phyloP scores from a whole-genome alignment of 768 basidiomycete genomes.

The Trametes villosa region DNA sequence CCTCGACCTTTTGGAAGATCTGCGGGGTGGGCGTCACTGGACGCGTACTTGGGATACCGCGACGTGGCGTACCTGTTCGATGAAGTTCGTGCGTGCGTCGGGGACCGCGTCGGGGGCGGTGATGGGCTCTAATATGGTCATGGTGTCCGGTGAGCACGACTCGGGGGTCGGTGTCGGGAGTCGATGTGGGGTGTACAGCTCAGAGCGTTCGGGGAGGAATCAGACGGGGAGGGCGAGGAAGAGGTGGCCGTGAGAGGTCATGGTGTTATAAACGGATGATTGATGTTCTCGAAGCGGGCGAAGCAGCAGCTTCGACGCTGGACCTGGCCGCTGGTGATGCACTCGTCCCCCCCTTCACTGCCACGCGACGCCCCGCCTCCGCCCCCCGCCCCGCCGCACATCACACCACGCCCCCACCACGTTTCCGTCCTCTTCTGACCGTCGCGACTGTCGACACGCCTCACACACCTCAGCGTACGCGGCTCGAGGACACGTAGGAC shows the following conservation, averaged over 20 bases:
- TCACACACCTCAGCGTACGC: no score
- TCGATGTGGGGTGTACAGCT: not conserved
- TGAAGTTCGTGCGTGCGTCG: slow-evolving; percentile 21
- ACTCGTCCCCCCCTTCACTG: not conserved
- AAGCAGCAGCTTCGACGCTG: slow-evolving; percentile 5
- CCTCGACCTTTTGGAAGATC: slow-evolving; percentile 64
- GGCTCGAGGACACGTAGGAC: no score
- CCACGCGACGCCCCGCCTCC: not conserved
- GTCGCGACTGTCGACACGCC: no score
- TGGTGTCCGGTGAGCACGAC: not conserved
- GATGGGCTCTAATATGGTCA: not conserved
- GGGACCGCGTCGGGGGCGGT: not conserved
- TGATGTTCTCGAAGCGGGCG: slow-evolving; percentile 22
- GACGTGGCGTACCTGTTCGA: slow-evolving; percentile 24
- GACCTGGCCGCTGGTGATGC: no score
- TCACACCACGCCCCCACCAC: not conserved
- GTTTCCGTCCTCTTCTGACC: no score
- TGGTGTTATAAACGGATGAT: slow-evolving; percentile 17
- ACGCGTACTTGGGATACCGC: not conserved
- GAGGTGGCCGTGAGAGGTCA: slow-evolving; percentile 10
- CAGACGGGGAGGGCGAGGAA: not conserved
- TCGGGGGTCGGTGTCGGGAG: not conserved
- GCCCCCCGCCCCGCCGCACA: not conserved
- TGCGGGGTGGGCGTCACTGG: slow-evolving; percentile 26
- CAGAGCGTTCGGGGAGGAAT: not conserved